phyloP scores from a whole-genome alignment of 2,329 filamentous ascomycete genomes.

The Sarocladiaceae sp. region DNA sequence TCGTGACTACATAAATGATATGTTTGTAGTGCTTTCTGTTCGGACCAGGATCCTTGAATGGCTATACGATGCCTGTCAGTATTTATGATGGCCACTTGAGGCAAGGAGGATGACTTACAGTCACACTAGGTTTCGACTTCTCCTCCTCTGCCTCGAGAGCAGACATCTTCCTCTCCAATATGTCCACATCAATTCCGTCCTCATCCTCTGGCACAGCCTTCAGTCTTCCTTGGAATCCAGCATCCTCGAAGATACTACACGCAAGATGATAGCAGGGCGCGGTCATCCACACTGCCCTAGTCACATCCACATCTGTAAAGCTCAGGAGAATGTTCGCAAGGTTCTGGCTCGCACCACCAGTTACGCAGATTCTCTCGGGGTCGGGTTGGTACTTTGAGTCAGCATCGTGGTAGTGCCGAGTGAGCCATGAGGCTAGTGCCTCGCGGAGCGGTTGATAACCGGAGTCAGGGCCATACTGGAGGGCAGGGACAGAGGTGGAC shows the following conservation, averaged over 20 bases:
- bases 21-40: constrained; percentile 79
- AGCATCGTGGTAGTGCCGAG: constrained; percentile 46
- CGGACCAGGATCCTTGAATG: constrained; percentile 50
- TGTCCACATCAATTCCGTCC: constrained; percentile 68
- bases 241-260: constrained; percentile 79
- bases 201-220: constrained; percentile 71
- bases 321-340: constrained; percentile 72
- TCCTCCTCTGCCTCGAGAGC: constrained; percentile 23
- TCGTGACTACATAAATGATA: constrained; percentile 83
- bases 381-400: constrained; percentile 26
- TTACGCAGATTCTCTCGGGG: constrained; percentile 67
- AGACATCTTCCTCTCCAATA: constrained; percentile 26
- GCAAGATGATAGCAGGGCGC: constrained; percentile 82
- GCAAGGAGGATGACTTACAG: background rate
- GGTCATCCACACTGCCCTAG: constrained; percentile 73
- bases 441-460: constrained; percentile 68
- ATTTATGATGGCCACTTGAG: background rate
- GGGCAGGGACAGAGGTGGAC: constrained; percentile 53
- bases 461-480: constrained; percentile 75
- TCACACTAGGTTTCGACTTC: constrained; percentile 8
- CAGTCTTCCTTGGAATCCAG: constrained; percentile 65
- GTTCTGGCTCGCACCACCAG: constrained; percentile 81
- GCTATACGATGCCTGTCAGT: constrained; percentile 22
- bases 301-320: constrained; percentile 75
- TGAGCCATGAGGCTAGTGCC: constrained; percentile 68